Evolutionary conservation across 129 eudicot genomes (phyloP), one percentile per base, ranked within the genome.

Genomic region (Chrysanthemum seticuspe): DNA sequence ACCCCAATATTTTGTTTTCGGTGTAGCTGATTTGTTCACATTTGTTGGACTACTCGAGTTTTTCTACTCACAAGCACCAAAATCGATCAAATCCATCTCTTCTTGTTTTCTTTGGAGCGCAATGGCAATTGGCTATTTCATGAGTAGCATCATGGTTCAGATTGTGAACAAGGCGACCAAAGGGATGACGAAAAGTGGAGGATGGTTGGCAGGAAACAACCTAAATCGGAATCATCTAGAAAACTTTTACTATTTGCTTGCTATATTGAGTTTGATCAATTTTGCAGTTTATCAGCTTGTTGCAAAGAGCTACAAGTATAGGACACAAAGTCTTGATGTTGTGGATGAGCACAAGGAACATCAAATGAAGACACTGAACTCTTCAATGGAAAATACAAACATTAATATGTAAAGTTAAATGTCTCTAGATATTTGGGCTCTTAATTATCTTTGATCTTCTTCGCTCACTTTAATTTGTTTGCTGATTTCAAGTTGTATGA

Each of bases 181-280:
- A 83, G 83, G 75, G 18, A 62, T 56, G 12, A 76, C 90, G 5
- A 72, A 58, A 40, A 81, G 83, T 10, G 82, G 83, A 34, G 96
- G 96, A 2, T 90, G 96, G 96, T 75, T 90, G 75, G 89, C 78
- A 52, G 93, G 91, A 57, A 90, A 90, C 44, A 87, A 90, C 64
- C 74, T 90, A 6, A 90, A 90, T 55, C 74, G 84, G 80, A 81
- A 83, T 74, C 90, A 87, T 74, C 53, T 90, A 72, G 85, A 90
- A 21, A 64, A 80, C 2, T 90, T 90, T 70, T 90, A 80, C 56
- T 87, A 90, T 90, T 53, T 87, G 66, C 96, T 90, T 68, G 74
- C 91, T 13, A 27, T 62, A n/a, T 10, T 90, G 84, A 81, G 93
- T 66, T 21, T 87, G 74, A 34, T 90, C 25, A 87, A 90, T 70